Conservation (phyloP, 169 alveolate genomes). For the Cyclospora cayetanensis region DNA sequence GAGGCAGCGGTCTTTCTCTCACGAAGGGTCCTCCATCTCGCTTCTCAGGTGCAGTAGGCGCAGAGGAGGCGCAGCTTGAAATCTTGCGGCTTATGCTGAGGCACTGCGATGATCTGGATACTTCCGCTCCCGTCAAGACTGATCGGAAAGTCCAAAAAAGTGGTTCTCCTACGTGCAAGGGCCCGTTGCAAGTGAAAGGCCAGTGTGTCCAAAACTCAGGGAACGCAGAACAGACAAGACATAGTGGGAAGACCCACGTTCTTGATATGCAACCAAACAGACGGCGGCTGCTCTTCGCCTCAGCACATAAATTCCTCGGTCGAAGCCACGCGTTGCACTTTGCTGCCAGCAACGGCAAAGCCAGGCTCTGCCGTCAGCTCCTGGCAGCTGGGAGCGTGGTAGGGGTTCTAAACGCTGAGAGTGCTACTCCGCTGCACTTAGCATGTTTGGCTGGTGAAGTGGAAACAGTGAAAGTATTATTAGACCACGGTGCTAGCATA, state of each 20-base stretch:
- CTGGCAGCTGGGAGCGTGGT: slow-evolving; percentile 83
- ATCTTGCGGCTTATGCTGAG: slow-evolving; percentile 29
- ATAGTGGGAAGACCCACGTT: not conserved
- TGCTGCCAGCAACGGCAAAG: slow-evolving; percentile 88
- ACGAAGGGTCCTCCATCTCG: not conserved
- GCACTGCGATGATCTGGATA: slow-evolving; percentile 6
- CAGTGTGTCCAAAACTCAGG: not conserved
- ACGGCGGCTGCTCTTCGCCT: slow-evolving; percentile 77
- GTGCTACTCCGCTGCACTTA: slow-evolving; percentile 90
- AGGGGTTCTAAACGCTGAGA: slow-evolving; percentile 82
- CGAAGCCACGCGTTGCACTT: slow-evolving; percentile 85
- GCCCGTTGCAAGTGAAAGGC: not conserved
- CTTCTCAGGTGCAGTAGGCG: not conserved
- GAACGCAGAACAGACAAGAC: not conserved
- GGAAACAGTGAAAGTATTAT: slow-evolving; percentile 82
- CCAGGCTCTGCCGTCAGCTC: slow-evolving; percentile 81
- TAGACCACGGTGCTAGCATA: slow-evolving; percentile 78
- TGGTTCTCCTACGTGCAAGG: not conserved
- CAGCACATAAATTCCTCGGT: slow-evolving; percentile 83
- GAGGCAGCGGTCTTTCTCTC: not conserved
- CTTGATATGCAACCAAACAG: not conserved
- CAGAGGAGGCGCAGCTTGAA: not conserved
- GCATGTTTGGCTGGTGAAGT: slow-evolving; percentile 87
- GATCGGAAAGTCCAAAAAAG: not conserved
- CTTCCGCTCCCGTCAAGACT: not conserved